phyloP scores from a whole-genome alignment of 495 filamentous ascomycete species.

The Penicillium macrosclerotiorum region DNA sequence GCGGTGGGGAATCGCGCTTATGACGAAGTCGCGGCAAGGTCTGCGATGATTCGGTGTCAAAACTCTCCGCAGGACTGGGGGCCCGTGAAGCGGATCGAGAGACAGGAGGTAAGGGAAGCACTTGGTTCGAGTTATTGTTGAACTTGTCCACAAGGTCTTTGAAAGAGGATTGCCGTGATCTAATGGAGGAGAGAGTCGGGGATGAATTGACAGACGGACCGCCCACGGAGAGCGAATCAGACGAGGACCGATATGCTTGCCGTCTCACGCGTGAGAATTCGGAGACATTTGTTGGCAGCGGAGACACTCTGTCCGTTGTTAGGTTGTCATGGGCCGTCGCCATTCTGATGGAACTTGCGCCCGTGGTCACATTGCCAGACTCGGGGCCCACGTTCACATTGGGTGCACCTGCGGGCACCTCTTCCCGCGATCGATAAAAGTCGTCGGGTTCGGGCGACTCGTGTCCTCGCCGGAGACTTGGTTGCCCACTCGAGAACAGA shows the following conservation, averaged over 20 bases:
- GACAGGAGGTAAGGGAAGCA: constrained; percentile 46
- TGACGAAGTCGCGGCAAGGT: constrained; percentile 29
- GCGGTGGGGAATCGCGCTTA: constrained; percentile 20
- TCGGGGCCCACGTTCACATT: constrained; percentile 25
- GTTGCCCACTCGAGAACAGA: constrained; percentile 10
- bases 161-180: constrained; percentile 51
- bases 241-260: constrained; percentile 34
- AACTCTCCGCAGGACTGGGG: constrained; percentile 32
- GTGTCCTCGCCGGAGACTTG: constrained; percentile 15
- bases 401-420: constrained; percentile 23
- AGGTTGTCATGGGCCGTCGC: constrained; percentile 15
- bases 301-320: constrained; percentile 25
- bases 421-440: constrained; percentile 45
- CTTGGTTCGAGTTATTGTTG: constrained; percentile 54
- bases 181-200: constrained; percentile 20
- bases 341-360: constrained; percentile 23
- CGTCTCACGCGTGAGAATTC: constrained; percentile 24
- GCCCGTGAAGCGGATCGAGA: constrained; percentile 35
- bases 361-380: constrained; percentile 25
- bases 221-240: constrained; percentile 32
- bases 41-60: constrained; percentile 24
- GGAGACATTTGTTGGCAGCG: constrained; percentile 27
- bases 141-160: constrained; percentile 62
- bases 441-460: constrained; percentile 53
- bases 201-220: constrained; percentile 15